Conservation (phyloP, 2,329 filamentous ascomycete species). For the Aspergillus niger region DNA sequence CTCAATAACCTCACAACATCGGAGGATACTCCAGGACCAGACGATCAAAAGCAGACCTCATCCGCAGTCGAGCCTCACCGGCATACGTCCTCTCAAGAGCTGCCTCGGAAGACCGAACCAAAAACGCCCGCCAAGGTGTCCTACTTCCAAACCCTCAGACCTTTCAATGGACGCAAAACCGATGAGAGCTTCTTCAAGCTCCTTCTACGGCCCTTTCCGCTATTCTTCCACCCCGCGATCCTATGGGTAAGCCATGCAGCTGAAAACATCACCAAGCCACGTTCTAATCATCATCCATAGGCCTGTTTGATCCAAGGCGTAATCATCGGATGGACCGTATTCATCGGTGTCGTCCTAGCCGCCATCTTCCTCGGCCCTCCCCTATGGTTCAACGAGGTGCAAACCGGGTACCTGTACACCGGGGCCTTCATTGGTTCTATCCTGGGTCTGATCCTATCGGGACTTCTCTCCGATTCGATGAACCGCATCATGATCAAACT, state of each 20-base stretch:
- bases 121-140: conserved; percentile 52
- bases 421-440: conserved; percentile 84
- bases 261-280: conserved; percentile 28
- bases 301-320: conserved; percentile 78
- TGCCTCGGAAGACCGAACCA: conserved; percentile 5
- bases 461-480: conserved; percentile 70
- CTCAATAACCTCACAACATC: conserved; percentile 6
- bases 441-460: conserved; percentile 74
- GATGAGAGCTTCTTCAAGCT: conserved; percentile 70
- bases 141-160: conserved; percentile 62
- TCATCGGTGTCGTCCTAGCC: conserved; percentile 82
- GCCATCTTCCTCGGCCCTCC: conserved; percentile 79
- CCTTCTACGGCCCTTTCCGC: conserved; percentile 72
- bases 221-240: conserved; percentile 83
- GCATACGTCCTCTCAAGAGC: conserved; percentile 6
- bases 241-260: conserved; percentile 61
- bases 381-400: conserved; percentile 76
- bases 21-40: conserved; percentile 13
- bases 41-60: conserved; percentile 12
- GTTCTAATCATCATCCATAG: conserved; percentile 25
- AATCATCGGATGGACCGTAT: conserved; percentile 93
- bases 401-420: conserved; percentile 84
- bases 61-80: neutral
- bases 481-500: conserved; percentile 69
- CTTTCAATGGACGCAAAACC: conserved; percentile 81